Evolutionary conservation across 176 grass and related monocot species (phyloP).

Genomic region (Pharus latifolius): DNA sequence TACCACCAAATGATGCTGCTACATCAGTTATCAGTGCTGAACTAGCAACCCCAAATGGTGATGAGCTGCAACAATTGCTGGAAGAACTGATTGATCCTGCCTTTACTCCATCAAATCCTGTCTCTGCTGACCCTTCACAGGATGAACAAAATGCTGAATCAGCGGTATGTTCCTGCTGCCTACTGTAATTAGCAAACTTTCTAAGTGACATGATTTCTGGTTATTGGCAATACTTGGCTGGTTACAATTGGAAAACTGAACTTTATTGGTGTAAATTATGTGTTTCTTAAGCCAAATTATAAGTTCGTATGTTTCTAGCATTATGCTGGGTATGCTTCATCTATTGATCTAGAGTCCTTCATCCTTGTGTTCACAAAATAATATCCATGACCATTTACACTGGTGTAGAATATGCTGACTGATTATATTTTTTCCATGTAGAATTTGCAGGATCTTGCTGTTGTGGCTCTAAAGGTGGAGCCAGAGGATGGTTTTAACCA

Average conservation of each 20-base stretch:
- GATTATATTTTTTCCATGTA: not conserved
- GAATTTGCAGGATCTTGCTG: slow-evolving; percentile 27
- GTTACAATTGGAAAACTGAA: not conserved
- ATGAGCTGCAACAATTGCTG: slow-evolving; percentile 30
- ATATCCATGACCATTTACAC: not conserved
- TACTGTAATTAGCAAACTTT: not conserved
- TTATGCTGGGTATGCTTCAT: not conserved
- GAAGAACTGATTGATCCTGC: slow-evolving; percentile 33
- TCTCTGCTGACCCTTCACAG: not conserved
- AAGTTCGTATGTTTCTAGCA: not conserved
- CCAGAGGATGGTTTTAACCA: slow-evolving; percentile 19
- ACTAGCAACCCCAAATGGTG: not conserved
- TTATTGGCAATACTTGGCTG: not conserved
- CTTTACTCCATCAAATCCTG: slow-evolving; percentile 5
- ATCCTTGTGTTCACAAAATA: not conserved
- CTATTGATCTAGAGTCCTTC: not conserved
- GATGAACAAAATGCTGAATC: slow-evolving; percentile 29
- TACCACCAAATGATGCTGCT: slow-evolving; percentile 18
- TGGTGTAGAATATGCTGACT: not conserved
- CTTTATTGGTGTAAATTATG: not conserved
- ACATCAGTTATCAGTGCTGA: slow-evolving; percentile 22
- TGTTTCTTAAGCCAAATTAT: not conserved
- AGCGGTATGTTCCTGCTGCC: slow-evolving; percentile 31
- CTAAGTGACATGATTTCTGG: not conserved
- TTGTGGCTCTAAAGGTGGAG: slow-evolving; percentile 26